Base-by-base conservation (phyloP, 139 green algal genomes). In the Chlorella sorokiniana region DNA sequence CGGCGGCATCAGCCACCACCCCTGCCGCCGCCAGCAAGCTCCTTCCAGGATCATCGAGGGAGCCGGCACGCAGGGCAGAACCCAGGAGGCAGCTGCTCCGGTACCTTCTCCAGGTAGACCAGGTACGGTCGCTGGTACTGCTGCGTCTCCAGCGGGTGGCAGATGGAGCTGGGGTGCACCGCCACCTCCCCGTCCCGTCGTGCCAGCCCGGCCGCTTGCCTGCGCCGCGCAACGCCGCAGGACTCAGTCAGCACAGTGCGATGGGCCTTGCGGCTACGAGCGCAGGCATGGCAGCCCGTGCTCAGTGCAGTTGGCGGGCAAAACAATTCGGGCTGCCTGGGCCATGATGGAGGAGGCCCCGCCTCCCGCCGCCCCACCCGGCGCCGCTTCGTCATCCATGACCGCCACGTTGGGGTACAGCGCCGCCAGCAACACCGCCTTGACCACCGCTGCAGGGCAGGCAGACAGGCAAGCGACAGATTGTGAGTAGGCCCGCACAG, bases 361-460 rank as follows among this genome's bases (percentile, higher is more conserved):
- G n/a, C n/a, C n/a, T n/a, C n/a, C 62, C 31, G 33, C 31, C 27
- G 14, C 20, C 56, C 29, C 51, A 77, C 78, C 78, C 44, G 82
- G 76, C 10, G 37, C 76, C 0, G 80, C 76, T 33, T 73, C 82
- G 22, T 94, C 87, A 27, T 89, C 85, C 89, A 94, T 94, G 22
- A 91, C 86, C 1, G 94, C 96, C 33, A 98, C 79, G 38, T 96
- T 96, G 9, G 96, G 95, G 59, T 95, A 93, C 64, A 99, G 88
- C 0, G 96, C 95, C 0, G 94, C 94, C 20, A 84, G 84, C 82
- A 99, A 89, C 62, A 92, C 92, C 0, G 92, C 93, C 82, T 96
- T 96, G 4, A 97, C 76, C 42, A 82, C 45, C 1, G 76, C 76
- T 81, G 75, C 59, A 78, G 22, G 41, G 23, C 40, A 56, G 38